These are phyloP conservation scores for Hanseniaspora valbyensis DNA, from an alignment of 805 yeast species.

Conservation along the genomic window DNA sequence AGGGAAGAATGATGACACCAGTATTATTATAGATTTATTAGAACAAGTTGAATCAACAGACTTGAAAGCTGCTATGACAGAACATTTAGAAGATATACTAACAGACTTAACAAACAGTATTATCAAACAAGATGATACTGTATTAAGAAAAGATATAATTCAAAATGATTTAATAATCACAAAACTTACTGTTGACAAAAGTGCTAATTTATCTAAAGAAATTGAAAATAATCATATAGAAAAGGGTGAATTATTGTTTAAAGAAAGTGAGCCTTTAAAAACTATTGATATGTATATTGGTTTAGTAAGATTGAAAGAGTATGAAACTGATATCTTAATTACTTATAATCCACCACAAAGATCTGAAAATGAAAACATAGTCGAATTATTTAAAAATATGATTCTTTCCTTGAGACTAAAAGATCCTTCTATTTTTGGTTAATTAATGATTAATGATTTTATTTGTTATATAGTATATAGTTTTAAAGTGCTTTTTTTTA, in stretches of 20 bases:
- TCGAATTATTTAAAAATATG: background rate
- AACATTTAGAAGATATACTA: slow-evolving; percentile 48
- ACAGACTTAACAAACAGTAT: slow-evolving; percentile 16
- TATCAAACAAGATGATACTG: background rate
- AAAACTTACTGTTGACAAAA: background rate
- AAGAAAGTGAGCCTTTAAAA: slow-evolving; percentile 17
- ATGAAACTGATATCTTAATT: slow-evolving; percentile 49
- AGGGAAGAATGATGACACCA: slow-evolving; percentile 36
- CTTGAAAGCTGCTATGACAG: slow-evolving; percentile 35
- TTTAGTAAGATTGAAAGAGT: slow-evolving; percentile 41
- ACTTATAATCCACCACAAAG: slow-evolving; percentile 49
- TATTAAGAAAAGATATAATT: background rate
- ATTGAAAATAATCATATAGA: slow-evolving; percentile 28
- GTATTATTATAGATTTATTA: slow-evolving; percentile 54
- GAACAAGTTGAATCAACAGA: slow-evolving; percentile 38
- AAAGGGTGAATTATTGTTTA: slow-evolving; percentile 17
- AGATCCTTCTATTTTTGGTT: slow-evolving; percentile 14
- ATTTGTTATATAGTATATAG: too few relatives aligned
- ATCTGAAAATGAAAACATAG: background rate
- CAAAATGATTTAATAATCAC: slow-evolving; percentile 13
- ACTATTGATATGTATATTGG: slow-evolving; percentile 41
- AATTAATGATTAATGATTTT: background rate
- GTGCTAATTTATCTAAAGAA: background rate
- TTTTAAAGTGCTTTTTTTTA: too few relatives aligned
- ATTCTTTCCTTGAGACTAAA: background rate